Conservation (phyloP, 192 early-diverging fungal genomes). For the Lobosporangium transversale region DNA sequence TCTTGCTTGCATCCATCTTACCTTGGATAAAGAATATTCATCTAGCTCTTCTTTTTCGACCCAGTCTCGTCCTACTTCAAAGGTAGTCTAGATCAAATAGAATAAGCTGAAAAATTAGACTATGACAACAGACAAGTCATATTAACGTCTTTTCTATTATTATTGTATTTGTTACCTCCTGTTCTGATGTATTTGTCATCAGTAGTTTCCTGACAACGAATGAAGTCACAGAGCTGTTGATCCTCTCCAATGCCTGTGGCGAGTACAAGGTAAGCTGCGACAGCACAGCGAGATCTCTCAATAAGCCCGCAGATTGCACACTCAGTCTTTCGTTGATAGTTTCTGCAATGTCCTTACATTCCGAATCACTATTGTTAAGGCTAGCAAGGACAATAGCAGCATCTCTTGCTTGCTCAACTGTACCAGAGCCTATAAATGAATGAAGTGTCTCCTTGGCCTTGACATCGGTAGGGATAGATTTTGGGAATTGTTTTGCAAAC, state of each 20-base stretch:
- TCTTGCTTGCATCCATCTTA: too few relatives aligned
- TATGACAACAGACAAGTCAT: too few relatives aligned
- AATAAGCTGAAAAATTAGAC: neutral
- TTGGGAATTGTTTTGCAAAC: conserved; percentile 75
- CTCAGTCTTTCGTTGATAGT: conserved; percentile 32
- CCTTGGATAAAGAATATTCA: conserved; percentile 66
- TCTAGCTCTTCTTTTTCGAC: conserved; percentile 67
- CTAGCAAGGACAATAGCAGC: conserved; percentile 78
- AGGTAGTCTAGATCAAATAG: conserved; percentile 17
- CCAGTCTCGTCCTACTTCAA: conserved; percentile 66
- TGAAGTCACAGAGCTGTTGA: conserved; percentile 59
- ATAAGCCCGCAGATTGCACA: conserved; percentile 39
- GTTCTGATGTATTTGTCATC: conserved; percentile 46
- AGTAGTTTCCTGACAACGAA: conserved; percentile 72
- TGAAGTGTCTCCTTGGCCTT: conserved; percentile 44
- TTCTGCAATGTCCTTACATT: conserved; percentile 63
- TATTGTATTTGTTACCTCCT: conserved; percentile 46
- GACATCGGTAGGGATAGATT: conserved; percentile 48
- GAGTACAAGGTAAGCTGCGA: conserved; percentile 71
- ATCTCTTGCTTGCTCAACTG: conserved; percentile 71
- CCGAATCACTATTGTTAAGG: conserved; percentile 54
- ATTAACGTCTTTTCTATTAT: too few relatives aligned
- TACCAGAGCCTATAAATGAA: conserved; percentile 54
- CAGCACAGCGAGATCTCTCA: conserved; percentile 64
- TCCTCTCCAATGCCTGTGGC: conserved; percentile 62